phyloP scores from a whole-genome alignment of 441 rosid genomes.

The Hypseocharis bilobata region DNA sequence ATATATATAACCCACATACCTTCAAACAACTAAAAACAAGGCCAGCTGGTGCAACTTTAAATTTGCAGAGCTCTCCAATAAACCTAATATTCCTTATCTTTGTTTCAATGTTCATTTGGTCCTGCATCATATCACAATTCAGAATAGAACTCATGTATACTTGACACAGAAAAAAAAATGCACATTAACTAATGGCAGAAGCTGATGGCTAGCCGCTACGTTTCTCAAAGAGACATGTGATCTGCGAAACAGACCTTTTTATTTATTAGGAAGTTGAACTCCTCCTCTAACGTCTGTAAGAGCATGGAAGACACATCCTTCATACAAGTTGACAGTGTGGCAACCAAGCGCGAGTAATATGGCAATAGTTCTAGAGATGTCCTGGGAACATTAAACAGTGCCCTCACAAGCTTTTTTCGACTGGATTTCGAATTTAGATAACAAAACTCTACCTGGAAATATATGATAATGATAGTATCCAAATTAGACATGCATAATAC shows the following conservation, averaged over 20 bases:
- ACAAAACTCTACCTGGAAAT: slow-evolving; percentile 84
- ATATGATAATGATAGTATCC: slow-evolving; percentile 1
- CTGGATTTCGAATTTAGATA: slow-evolving; percentile 89
- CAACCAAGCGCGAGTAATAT: slow-evolving; percentile 91
- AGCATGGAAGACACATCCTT: slow-evolving; percentile 85
- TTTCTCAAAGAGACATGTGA: slow-evolving; percentile 6
- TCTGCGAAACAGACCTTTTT: slow-evolving; percentile 58
- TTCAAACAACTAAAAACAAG: slow-evolving; percentile 90
- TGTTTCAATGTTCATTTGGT: slow-evolving; percentile 98
- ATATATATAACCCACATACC: slow-evolving; percentile 34
- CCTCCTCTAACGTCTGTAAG: slow-evolving; percentile 93
- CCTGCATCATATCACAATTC: slow-evolving; percentile 47
- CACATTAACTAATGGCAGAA: not conserved
- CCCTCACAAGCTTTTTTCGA: slow-evolving; percentile 88
- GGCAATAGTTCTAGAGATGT: slow-evolving; percentile 91
- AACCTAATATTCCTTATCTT: slow-evolving; percentile 95
- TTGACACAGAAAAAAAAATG: slow-evolving; percentile 3
- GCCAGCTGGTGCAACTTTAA: slow-evolving; percentile 70
- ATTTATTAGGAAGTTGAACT: slow-evolving; percentile 85
- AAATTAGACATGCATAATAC: slow-evolving; percentile 12
- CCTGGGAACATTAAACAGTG: slow-evolving; percentile 89
- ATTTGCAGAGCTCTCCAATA: slow-evolving; percentile 97
- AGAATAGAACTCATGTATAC: not conserved
- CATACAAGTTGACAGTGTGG: slow-evolving; percentile 86
- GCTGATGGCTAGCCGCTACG: slow-evolving; percentile 15